A percentile compares a stretch with the other conserved stretches of the same genome.
These are phyloP conservation scores for Escovopsis sp. DNA, from an alignment of 2,329 filamentous ascomycete genomes.

Conservation along the genomic window DNA sequence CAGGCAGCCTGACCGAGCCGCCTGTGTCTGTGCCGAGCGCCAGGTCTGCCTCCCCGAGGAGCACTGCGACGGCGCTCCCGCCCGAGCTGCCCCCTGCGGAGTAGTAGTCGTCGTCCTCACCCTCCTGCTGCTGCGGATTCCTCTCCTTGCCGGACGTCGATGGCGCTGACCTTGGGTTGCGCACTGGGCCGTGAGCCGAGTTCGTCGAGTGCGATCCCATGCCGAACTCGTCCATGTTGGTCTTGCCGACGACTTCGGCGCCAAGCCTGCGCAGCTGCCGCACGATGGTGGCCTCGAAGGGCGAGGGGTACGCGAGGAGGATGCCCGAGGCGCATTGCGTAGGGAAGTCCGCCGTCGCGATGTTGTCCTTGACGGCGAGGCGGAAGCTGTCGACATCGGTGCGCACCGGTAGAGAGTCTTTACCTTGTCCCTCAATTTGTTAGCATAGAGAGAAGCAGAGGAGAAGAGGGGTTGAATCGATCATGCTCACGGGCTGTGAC, in stretches of 20 bases:
- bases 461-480: no score
- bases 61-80: conserved; percentile 78
- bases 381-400: conserved; percentile 19
- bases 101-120: conserved; percentile 21
- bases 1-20: conserved; percentile 73
- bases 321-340: conserved; percentile 77
- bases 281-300: conserved; percentile 73
- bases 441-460: no score
- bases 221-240: conserved; percentile 90
- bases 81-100: conserved; percentile 86
- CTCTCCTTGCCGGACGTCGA: no score
- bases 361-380: conserved; percentile 64
- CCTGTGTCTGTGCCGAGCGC: conserved; percentile 90
- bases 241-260: conserved; percentile 57
- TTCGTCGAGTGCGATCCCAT: conserved; percentile 78
- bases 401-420: conserved; percentile 6
- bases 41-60: conserved; percentile 36
- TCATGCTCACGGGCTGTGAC: conserved; percentile 15
- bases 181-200: conserved; percentile 52
- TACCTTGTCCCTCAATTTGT: no score
- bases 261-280: conserved; percentile 47
- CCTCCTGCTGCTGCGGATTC: no score
- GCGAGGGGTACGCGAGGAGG: conserved; percentile 53
- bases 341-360: conserved; percentile 44
- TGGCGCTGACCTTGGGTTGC: conserved; percentile 26